Base-by-base conservation (phyloP, 139 green algal species). In the Chlorella ohadii region DNA sequence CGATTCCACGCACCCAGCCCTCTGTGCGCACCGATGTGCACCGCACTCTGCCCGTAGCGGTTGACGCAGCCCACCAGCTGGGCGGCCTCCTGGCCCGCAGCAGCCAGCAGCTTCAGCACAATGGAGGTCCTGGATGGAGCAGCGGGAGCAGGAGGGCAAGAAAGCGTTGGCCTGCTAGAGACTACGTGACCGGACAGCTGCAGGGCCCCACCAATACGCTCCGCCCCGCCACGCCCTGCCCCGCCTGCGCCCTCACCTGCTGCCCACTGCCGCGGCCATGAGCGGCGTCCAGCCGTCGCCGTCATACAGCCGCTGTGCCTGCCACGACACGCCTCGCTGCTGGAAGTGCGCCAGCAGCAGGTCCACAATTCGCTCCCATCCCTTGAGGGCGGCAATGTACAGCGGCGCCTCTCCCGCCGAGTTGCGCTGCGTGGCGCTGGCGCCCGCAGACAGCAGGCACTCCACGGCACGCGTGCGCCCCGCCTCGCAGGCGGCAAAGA, bases 381-480 rank as follows among this genome's bases (percentile, higher is more conserved):
- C 96, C 27, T 90, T 84, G 39, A 98, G 89, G 0, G 93, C 87
- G 11, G 95, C 91, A 70, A 98, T 98, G 92, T 98, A 98, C 57
- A 98, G 85, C 0, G 96, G 93, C 63, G 36, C 59, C 44, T 65
- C 83, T 22, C 71, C 82, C 9, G 85, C 91, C 16, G 88, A 74
- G 70, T 97, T 97, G 56, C 74, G 64, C 39, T 84, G 17, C 7
- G 72, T 70, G 6, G 72, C 80, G 33, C 91, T 77, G 0, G 90
- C 93, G 1, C 92, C 94, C 3, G 81, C 90, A 20, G 36, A 78
- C 68, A 98, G 88, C 75, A 98, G 86, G 59, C 65, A 73, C 22
- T 70, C 31, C 28, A 89, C 84, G 28, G 73, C 85, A 1, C 15
- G 59, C 16, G 56, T 72, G 44, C 92, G 83, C 7, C 94, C 94